Percentiles rank a stretch among this genome's conserved stretches.
Conservation (phyloP, 352 stramenopile species). For the Globisporangium parvum region DNA sequence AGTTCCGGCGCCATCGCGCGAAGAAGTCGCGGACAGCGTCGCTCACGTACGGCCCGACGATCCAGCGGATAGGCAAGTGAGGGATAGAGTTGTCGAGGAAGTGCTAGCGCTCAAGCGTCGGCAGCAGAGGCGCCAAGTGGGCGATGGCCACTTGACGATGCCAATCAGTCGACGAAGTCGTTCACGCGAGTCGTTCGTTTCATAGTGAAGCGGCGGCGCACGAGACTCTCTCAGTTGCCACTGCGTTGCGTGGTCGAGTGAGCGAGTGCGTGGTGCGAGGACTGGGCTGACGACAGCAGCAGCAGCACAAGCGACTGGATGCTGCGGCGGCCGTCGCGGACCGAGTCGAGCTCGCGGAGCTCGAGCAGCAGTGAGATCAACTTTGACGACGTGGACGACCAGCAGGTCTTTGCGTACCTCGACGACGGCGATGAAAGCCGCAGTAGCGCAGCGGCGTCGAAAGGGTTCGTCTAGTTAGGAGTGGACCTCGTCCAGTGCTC, state of each 20-base stretch:
- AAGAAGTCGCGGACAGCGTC: slow-evolving; percentile 22
- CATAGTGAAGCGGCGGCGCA: too few relatives aligned
- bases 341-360: slow-evolving; percentile 29
- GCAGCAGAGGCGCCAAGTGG: too few relatives aligned
- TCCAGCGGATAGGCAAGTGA: slow-evolving; percentile 12
- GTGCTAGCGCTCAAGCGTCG: too few relatives aligned
- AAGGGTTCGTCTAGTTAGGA: slow-evolving; percentile 13
- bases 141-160: too few relatives aligned
- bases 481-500: too few relatives aligned
- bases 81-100: not conserved
- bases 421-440: slow-evolving; percentile 35
- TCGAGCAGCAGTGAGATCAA: slow-evolving; percentile 42
- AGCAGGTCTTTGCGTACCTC: slow-evolving; percentile 47
- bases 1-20: slow-evolving; percentile 26
- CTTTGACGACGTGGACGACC: slow-evolving; percentile 57
- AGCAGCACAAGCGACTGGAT: not conserved
- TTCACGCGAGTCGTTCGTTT: too few relatives aligned
- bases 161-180: too few relatives aligned
- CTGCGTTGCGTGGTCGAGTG: too few relatives aligned
- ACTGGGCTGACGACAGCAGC: not conserved
- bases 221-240: too few relatives aligned
- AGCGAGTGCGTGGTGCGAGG: too few relatives aligned
- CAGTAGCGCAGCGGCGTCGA: slow-evolving; percentile 10
- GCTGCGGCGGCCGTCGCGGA: slow-evolving; percentile 25
- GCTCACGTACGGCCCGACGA: slow-evolving; percentile 9